These are phyloP conservation scores for Microbotryum intermedium DNA, from an alignment of 1,284 basidiomycete genomes.

Conservation along the genomic window DNA sequence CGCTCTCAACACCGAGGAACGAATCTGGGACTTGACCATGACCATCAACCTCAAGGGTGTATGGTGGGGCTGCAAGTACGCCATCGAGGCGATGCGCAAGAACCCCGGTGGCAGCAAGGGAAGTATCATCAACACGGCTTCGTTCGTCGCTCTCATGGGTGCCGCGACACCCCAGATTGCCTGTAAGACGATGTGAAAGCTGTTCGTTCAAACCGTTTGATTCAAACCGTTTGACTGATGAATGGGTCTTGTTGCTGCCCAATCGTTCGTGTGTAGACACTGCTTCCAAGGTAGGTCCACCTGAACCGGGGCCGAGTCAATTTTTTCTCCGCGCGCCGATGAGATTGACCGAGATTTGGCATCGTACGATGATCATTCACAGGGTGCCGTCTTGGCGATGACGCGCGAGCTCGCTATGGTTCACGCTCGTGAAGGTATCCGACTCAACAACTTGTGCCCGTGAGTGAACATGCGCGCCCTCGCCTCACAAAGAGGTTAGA, in stretches of 20 bases:
- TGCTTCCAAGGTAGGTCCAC: conserved; percentile 61
- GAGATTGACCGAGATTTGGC: not conserved
- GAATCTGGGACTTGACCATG: conserved; percentile 59
- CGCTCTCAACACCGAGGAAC: conserved; percentile 89
- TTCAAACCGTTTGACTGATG: not conserved
- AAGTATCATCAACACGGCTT: conserved; percentile 94
- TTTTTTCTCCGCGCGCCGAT: not conserved
- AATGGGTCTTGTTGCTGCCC: conserved; percentile 3
- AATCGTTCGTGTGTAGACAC: conserved; percentile 50
- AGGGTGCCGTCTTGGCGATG: conserved; percentile 97
- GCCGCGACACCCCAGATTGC: conserved; percentile 93
- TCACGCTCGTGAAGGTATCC: conserved; percentile 90
- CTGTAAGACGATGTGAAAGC: conserved; percentile 50
- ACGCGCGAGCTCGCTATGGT: conserved; percentile 94
- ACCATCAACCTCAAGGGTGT: conserved; percentile 90
- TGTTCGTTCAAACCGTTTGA: not conserved
- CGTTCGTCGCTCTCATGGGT: conserved; percentile 85
- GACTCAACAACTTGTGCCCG: conserved; percentile 92
- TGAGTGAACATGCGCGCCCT: conserved; percentile 44
- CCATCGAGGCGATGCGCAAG: conserved; percentile 86
- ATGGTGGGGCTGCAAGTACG: conserved; percentile 97
- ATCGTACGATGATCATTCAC: not conserved
- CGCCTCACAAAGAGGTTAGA: no score
- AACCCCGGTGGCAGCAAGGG: conserved; percentile 78
- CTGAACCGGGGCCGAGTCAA: not conserved